These are phyloP conservation scores for Eucalyptus sp. DNA, from an alignment of 345 rosid species.

Conservation along the genomic window DNA sequence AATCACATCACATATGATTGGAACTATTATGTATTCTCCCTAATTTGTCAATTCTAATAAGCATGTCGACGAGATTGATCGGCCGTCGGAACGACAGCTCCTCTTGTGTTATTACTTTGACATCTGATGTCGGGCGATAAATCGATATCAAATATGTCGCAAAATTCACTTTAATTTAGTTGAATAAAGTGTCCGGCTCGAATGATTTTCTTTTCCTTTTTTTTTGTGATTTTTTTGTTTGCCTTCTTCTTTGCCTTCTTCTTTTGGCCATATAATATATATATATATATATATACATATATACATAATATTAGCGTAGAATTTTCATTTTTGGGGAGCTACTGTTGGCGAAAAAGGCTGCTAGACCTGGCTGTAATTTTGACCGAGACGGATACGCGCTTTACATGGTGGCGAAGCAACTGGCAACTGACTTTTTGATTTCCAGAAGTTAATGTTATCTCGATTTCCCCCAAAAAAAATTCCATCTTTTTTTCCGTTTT, in stretches of 20 bases:
- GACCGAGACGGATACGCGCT: background rate
- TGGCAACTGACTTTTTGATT: background rate
- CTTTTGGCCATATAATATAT: background rate
- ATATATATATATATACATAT: background rate
- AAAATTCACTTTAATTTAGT: background rate
- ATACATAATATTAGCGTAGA: background rate
- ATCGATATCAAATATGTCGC: background rate
- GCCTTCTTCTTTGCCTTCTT: too few species aligned
- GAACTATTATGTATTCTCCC: background rate
- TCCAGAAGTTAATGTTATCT: background rate
- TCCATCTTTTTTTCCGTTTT: background rate
- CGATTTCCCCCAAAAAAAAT: background rate
- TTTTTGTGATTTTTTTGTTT: background rate
- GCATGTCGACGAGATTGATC: background rate
- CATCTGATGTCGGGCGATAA: background rate
- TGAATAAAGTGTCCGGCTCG: background rate
- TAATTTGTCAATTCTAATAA: background rate
- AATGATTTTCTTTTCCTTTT: background rate
- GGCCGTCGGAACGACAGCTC: accelerated
- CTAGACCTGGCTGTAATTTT: background rate
- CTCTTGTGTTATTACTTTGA: background rate
- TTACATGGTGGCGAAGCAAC: background rate
- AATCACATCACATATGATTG: background rate
- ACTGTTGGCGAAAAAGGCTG: background rate
- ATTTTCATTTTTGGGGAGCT: background rate